Percentiles rank a stretch among this genome's conserved stretches.
Evolutionary conservation across 163 green algal genomes (phyloP).

Genomic region (Scenedesmus sp.): DNA sequence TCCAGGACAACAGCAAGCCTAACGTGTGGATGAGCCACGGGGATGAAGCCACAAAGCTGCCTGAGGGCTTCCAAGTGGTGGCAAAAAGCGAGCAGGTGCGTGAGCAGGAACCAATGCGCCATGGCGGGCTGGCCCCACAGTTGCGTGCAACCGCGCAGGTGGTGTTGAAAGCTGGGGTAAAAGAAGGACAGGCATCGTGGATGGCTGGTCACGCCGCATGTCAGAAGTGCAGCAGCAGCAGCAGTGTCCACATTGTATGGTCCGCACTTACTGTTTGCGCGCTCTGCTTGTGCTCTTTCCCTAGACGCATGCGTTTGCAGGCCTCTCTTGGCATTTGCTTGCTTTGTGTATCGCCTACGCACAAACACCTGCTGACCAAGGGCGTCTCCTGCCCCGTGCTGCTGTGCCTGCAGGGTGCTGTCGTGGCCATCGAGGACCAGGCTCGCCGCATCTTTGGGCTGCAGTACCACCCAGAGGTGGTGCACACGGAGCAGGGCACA

Average conservation of each 20-base stretch:
- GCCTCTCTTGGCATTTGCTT: too few relatives aligned
- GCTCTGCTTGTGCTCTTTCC: too few relatives aligned
- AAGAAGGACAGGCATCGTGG: too few relatives aligned
- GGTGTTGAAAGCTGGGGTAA: too few relatives aligned
- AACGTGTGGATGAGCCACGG: slow-evolving; percentile 99
- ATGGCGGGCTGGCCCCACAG: too few relatives aligned
- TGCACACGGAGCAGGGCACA: slow-evolving; percentile 88
- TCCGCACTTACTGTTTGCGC: neutral
- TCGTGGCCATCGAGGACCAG: slow-evolving; percentile 95
- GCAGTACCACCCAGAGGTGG: slow-evolving; percentile 99
- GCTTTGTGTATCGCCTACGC: too few relatives aligned
- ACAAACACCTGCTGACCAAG: too few relatives aligned
- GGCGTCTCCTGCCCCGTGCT: too few relatives aligned
- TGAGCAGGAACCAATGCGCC: slow-evolving; percentile 35
- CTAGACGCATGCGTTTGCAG: too few relatives aligned
- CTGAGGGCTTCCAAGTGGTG: slow-evolving; percentile 90
- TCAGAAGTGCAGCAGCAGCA: neutral
- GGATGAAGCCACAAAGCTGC: slow-evolving; percentile 92
- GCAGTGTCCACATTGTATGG: neutral
- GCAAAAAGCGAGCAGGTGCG: slow-evolving; percentile 82
- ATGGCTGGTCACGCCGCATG: too few relatives aligned
- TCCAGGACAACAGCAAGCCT: slow-evolving; percentile 55
- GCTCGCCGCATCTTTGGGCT: slow-evolving; percentile 90
- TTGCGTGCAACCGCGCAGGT: too few relatives aligned
- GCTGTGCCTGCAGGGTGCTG: slow-evolving; percentile 72